Base-by-base conservation (phyloP, 768 basidiomycete species). In the Lentinula boryana region DNA sequence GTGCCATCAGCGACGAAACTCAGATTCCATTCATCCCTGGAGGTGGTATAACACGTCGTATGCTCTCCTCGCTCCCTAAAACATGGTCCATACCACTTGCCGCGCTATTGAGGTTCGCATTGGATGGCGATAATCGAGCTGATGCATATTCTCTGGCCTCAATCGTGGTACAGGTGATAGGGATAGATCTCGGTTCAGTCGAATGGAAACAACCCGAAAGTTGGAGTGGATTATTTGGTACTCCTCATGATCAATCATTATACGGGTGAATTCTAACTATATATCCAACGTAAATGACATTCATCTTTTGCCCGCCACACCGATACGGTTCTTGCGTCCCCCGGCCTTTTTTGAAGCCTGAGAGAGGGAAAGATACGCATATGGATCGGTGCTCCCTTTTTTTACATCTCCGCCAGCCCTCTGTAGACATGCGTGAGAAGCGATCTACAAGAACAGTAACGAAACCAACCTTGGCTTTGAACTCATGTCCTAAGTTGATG, bases 341-440 rank as follows among this genome's bases (percentile, higher is more conserved):
- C 75, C 73, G 16, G 80, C 82, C 63, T 81, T 83, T 75, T 90
- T 93, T 41, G 89, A 85, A 52, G 92, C 91, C 70, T 95, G 89
- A 21, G 86, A 83, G 57, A 99, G 76, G 6, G 93, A 78, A 36
- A 99, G 71, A 71, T 98, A 99, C 16, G 93, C 93, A 70, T 93
- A 98, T 4, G 97, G 97, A 70, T 97, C 95, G 57, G 93, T 72
- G 15, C 89, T 88, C 44, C 84, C 83, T 70, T 85, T 91, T 74
- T 93, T 95, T 71, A 97, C 78, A 70, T 98, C 97, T 7, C 97
- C 97, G 35, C 91, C 92, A 23, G 95, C 97, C 77, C 87, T 91
- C 96, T 98, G 72, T 57, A 63, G 44, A 43, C 21, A 21, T 27
- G 67, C 50, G 46, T 27, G 63, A 35, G 56, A 56, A 13, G 27